These are phyloP conservation scores for Flaveria robusta DNA, from an alignment of 129 eudicot genomes.

Conservation along the genomic window DNA sequence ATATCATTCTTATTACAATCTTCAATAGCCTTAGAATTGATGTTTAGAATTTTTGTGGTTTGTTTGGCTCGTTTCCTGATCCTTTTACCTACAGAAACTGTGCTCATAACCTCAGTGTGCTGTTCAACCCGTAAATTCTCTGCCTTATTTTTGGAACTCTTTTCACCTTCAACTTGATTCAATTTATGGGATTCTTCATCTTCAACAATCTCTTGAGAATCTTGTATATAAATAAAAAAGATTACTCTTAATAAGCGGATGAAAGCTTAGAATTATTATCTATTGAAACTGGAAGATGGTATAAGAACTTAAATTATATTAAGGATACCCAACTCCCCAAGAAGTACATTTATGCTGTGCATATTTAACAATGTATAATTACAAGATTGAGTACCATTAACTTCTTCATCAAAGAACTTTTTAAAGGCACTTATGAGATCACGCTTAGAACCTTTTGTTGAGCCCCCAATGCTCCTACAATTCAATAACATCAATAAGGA, in stretches of 20 bases:
- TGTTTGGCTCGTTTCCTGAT: conserved; percentile 39
- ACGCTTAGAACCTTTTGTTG: conserved; percentile 64
- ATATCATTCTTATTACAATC: conserved; percentile 34
- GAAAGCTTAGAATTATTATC: too few species aligned
- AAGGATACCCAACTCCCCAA: background rate
- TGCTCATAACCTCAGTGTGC: conserved; percentile 16
- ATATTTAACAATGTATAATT: conserved; percentile 6
- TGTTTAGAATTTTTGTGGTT: conserved; percentile 19
- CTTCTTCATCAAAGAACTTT: conserved; percentile 33
- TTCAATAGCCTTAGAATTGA: conserved; percentile 28
- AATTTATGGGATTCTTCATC: conserved; percentile 29
- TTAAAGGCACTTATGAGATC: conserved; percentile 63
- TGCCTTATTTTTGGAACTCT: conserved; percentile 49
- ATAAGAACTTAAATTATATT: too few species aligned
- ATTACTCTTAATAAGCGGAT: conserved; percentile 15
- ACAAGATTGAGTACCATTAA: conserved; percentile 48
- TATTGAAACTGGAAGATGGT: too few species aligned
- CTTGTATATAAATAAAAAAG: conserved; percentile 19
- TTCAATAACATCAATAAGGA: conserved; percentile 20
- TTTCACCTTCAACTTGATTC: conserved; percentile 31
- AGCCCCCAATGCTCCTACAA: conserved; percentile 66
- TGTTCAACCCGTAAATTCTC: conserved; percentile 29
- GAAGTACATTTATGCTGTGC: background rate
- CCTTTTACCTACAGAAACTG: conserved; percentile 37
- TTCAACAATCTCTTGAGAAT: conserved; percentile 33